Base-by-base conservation (phyloP, 371 early-diverging fungal genomes). In the Rhizopus arrhizus region DNA sequence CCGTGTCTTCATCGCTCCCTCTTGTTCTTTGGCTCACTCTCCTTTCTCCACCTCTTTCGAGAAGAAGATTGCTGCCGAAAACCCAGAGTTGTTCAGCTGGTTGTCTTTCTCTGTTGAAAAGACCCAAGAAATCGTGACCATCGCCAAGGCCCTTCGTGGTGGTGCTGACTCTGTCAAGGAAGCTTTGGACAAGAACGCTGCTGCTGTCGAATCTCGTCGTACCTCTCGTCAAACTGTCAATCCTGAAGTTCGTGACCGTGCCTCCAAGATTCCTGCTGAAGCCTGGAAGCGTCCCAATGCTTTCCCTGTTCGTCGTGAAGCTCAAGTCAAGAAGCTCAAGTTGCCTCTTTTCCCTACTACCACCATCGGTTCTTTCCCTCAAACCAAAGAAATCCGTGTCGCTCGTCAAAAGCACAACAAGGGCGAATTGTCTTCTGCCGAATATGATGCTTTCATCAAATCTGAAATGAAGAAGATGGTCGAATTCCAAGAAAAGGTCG, bases 281-380 rank as follows among this genome's bases (percentile, higher is more conserved):
- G 89, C 86, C 78, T 87, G 91, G 76, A 81, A 82, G 61, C 91
- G 97, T 64, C 83, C 85, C 63, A 82, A 80, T 41, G 77, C 84
- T 16, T 97, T 94, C 78, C 53, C 81, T 28, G 77, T 72, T 47
- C 96, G 98, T 68, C 84, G 85, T 70, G 64, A 72, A 45, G 80
- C 80, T 56, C 98, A 97, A 80, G 85, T 84, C 68, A 81, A 78
- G 51, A 83, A 89, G 56, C 87, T 93, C 68, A 85, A 90, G 61
- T 85, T 96, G 63, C 97, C 97, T 40, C 70, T 81, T 58, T 96
- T 94, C 89, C 96, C 98, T 35, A 96, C 97, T 47, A 96, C 97
- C 69, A 96, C 97, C 61, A 92, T 97, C 62, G 97, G 98, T 40
- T 96, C 96, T 48, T 97, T 97, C 93, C 97, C 98, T 51, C 98